These are phyloP conservation scores for Sonneratia alba DNA, from an alignment of 345 rosid species.

Conservation along the genomic window DNA sequence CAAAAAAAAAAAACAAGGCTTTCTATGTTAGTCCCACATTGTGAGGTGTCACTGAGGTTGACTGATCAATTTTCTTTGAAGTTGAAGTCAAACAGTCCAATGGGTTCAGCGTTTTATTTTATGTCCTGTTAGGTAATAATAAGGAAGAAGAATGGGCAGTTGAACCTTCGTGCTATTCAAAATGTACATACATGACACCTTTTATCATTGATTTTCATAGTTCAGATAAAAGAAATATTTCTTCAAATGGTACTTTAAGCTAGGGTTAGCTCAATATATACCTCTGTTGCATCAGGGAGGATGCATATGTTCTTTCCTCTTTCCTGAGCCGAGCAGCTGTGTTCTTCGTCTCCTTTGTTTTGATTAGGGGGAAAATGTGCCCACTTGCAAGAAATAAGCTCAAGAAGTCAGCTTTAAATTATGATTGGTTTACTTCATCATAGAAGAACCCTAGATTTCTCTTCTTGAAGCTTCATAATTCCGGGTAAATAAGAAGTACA, in stretches of 20 bases:
- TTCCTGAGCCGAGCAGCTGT: conserved; percentile 19
- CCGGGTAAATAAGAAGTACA: too few species aligned
- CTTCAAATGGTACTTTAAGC: background rate
- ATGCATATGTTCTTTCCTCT: conserved; percentile 20
- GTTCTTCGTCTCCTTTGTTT: conserved; percentile 36
- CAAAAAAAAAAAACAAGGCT: background rate
- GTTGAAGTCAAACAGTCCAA: background rate
- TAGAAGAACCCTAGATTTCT: background rate
- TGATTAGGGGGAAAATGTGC: conserved; percentile 73
- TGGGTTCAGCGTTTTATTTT: background rate
- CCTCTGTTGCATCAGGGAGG: conserved; percentile 20
- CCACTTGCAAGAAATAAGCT: conserved; percentile 46
- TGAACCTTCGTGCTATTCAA: too few species aligned
- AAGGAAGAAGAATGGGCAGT: too few species aligned
- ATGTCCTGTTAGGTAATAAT: background rate
- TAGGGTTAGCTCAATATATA: background rate
- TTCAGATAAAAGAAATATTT: background rate
- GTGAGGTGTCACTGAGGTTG: conserved; percentile 3
- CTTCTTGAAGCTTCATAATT: too few species aligned
- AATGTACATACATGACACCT: too few species aligned
- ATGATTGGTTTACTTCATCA: background rate
- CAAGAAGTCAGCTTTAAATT: background rate
- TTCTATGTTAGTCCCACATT: background rate
- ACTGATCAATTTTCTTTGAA: background rate
- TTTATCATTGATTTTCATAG: background rate